Percentiles rank a stretch among this genome's conserved stretches.
phyloP scores from a whole-genome alignment of 805 yeast genomes.

The Grigorovia yakushimaensis region DNA sequence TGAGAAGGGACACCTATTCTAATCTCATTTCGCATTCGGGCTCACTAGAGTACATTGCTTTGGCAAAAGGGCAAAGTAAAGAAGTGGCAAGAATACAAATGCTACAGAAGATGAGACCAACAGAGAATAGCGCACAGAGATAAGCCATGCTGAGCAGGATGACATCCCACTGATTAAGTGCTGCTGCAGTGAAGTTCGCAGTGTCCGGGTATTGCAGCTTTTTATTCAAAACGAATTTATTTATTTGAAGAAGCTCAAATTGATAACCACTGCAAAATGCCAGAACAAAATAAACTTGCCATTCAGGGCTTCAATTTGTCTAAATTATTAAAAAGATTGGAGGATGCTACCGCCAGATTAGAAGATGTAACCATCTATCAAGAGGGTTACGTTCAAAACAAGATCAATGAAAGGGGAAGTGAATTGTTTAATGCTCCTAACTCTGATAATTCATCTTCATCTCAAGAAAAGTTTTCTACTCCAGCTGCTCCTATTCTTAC shows the following conservation, averaged over 20 bases:
- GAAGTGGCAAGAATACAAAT: slow-evolving; percentile 14
- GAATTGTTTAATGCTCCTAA: not conserved
- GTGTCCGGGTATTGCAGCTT: not conserved
- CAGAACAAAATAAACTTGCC: slow-evolving; percentile 11
- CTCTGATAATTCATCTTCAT: slow-evolving; percentile 4
- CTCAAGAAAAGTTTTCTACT: slow-evolving; percentile 11
- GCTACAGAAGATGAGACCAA: slow-evolving; percentile 19
- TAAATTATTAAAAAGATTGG: slow-evolving; percentile 72
- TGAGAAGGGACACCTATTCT: slow-evolving; percentile 24
- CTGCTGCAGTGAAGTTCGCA: too few relatives aligned
- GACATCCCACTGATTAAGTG: too few relatives aligned
- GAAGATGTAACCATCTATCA: slow-evolving; percentile 82
- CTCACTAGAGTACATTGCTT: slow-evolving; percentile 23
- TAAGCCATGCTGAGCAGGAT: too few relatives aligned
- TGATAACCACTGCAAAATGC: not conserved
- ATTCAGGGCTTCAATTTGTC: slow-evolving; percentile 80
- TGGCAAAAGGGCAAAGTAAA: slow-evolving; percentile 11
- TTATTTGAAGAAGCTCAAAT: too few relatives aligned
- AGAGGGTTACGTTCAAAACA: slow-evolving; percentile 40
- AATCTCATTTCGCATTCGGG: slow-evolving; percentile 23
- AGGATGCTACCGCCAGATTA: slow-evolving; percentile 86
- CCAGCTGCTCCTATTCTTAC: slow-evolving; percentile 7
- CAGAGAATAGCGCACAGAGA: not conserved
- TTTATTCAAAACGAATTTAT: too few relatives aligned
- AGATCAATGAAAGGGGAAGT: slow-evolving; percentile 12